Percentiles rank a stretch among this genome's conserved stretches.
Conservation (phyloP, 768 basidiomycete species). For the Leccinum ochraceum region DNA sequence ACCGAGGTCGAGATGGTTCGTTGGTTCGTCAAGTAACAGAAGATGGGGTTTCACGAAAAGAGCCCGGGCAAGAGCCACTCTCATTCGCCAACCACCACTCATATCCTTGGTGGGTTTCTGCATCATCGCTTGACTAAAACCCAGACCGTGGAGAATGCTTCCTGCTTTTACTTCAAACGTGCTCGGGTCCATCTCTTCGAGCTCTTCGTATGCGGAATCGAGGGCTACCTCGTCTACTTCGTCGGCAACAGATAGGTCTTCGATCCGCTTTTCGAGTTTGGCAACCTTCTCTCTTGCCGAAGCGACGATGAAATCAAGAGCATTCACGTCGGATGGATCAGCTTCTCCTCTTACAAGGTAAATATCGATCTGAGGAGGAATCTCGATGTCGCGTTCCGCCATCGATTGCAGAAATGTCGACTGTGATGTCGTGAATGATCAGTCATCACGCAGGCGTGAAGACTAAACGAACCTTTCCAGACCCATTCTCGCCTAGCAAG, state of each 20-base stretch:
- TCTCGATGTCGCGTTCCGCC: conserved; percentile 92
- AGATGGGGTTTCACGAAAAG: conserved; percentile 97
- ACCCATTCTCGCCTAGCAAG: conserved; percentile 94
- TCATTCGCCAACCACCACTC: conserved; percentile 99
- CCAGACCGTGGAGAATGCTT: conserved; percentile 96
- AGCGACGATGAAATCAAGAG: conserved; percentile 94
- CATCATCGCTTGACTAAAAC: conserved; percentile 92
- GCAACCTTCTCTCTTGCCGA: conserved; percentile 94
- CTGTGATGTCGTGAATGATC: conserved; percentile 39
- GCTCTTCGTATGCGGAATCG: conserved; percentile 89
- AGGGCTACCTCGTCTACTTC: conserved; percentile 86
- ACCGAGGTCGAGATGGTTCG: conserved; percentile 93
- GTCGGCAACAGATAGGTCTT: conserved; percentile 89
- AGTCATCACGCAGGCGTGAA: conserved; percentile 4
- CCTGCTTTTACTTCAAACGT: conserved; percentile 97
- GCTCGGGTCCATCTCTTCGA: conserved; percentile 94
- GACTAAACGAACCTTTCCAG: conserved; percentile 79
- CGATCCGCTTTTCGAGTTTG: conserved; percentile 88
- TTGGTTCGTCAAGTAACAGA: conserved; percentile 89
- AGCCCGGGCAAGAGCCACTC: conserved; percentile 94
- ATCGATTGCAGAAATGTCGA: conserved; percentile 96
- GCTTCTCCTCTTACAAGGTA: conserved; percentile 96
- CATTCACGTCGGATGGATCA: conserved; percentile 92
- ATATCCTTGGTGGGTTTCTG: conserved; percentile 96
- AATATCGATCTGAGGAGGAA: conserved; percentile 95